A percentile compares a stretch with the other conserved stretches of the same genome.
Conservation (phyloP, 2,329 filamentous ascomycete species). For the Phialemoniopsis sp. region DNA sequence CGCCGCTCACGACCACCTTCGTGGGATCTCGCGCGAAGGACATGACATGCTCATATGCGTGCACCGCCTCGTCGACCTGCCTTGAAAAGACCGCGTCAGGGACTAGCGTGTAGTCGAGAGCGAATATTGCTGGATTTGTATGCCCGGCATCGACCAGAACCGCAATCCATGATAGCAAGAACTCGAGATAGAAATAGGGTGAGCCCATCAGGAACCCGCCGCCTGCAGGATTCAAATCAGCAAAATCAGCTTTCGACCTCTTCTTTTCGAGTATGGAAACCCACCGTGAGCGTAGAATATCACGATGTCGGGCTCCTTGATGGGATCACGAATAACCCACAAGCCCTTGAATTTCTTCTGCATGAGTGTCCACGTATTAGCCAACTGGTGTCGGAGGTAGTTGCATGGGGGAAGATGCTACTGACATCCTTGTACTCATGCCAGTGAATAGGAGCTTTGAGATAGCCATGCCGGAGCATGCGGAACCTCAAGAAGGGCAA, state of each 20-base stretch:
- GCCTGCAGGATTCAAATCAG: constrained; percentile 33
- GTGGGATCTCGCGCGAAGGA: constrained; percentile 52
- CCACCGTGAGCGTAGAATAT: constrained; percentile 77
- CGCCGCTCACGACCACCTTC: constrained; percentile 68
- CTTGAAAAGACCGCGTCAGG: constrained; percentile 70
- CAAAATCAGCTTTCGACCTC: not conserved
- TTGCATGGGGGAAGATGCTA: constrained; percentile 4
- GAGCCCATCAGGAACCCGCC: constrained; percentile 85
- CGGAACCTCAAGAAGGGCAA: constrained; percentile 73
- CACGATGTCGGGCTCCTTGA: constrained; percentile 66
- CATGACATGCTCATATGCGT: constrained; percentile 68
- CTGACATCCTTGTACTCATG: constrained; percentile 46
- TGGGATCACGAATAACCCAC: constrained; percentile 63
- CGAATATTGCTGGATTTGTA: constrained; percentile 72
- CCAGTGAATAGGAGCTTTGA: constrained; percentile 61
- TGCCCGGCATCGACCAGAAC: constrained; percentile 63
- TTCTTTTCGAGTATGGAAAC: constrained; percentile 9
- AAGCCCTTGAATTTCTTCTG: constrained; percentile 55
- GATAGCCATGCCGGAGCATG: constrained; percentile 67
- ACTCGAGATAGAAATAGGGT: constrained; percentile 80
- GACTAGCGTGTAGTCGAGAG: constrained; percentile 76
- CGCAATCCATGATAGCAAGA: constrained; percentile 67
- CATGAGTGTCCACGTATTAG: constrained; percentile 9
- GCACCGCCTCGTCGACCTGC: constrained; percentile 66
- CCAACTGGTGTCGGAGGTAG: not conserved